Base-by-base conservation (phyloP, 352 stramenopile genomes). In the Globisporangium emineosum region DNA sequence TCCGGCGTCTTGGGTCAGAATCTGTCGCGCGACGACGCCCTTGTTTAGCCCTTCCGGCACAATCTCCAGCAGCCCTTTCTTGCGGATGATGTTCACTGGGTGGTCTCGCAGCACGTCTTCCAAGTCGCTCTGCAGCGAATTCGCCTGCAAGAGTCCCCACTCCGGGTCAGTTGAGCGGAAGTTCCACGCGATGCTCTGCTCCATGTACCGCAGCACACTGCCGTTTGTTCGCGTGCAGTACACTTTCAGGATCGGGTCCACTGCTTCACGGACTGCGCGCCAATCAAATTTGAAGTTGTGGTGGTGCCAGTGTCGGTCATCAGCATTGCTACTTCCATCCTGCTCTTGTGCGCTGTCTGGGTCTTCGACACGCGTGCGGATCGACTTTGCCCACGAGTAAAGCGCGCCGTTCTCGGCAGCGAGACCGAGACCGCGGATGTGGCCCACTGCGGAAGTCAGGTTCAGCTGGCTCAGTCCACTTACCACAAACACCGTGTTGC, bases 401-500 rank as follows among this genome's bases (percentile, higher is more conserved):
- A 96, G 82, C 0, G 94, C 89, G 42, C 97, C 97, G 74, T 99
- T 99, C 62, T 97, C 95, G 13, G 96, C 94, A 25, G 96, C 96
- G 4, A 99, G 70, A 9, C 95, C 96, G 13, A 99, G 79, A 7
- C 91, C 88, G n/a, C 75, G 75, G 67, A 98, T 94, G 62, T 98
- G 80, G 10, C 96, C 95, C 49, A 99, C 75, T 2, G 94, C 91
- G 13, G 89, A 75, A 29, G 94, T 89, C 29, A 99, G 75, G 67
- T 97, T 96, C 58, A 87, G 77, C 54, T 91, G 82, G 5, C 89
- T 96, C 65, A 98, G 91, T 23, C 96, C 96, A 50, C 92, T 98
- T 25, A 99, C 91, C n/a, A 99, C 93, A 73, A 98, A 98, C n/a
- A 99, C 92, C 3, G 90, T 97, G 82, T 99, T 99, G 32, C 78